These are phyloP conservation scores for Limnomonas spitsbergensis DNA, from an alignment of 139 green algal genomes.

Conservation along the genomic window DNA sequence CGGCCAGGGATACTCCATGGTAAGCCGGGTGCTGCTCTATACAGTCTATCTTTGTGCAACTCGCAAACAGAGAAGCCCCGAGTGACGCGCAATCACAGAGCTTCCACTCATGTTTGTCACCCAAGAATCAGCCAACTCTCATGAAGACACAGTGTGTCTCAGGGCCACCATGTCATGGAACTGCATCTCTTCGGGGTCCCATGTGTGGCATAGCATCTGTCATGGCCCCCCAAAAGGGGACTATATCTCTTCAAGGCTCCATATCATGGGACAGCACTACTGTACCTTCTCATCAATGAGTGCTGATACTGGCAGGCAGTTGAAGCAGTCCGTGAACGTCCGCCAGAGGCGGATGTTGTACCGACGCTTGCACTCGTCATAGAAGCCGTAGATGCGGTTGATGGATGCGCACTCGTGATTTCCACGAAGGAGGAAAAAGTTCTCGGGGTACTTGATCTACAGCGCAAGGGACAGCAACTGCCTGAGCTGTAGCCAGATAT, in stretches of 20 bases:
- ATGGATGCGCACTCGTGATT: conserved; percentile 91
- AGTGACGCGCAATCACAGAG: too few species aligned
- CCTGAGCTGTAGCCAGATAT: background rate
- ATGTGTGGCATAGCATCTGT: too few species aligned
- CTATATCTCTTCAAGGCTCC: background rate
- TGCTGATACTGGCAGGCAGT: conserved; percentile 96
- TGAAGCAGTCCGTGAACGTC: conserved; percentile 99
- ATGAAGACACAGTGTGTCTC: background rate
- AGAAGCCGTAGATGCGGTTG: conserved; percentile 99
- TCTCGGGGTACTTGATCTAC: conserved; percentile 99
- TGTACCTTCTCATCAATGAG: conserved; percentile 96
- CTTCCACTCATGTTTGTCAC: too few species aligned
- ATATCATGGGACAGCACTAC: background rate
- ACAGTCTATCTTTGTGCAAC: too few species aligned
- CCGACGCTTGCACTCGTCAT: conserved; percentile 98
- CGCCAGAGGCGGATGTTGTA: conserved; percentile 99
- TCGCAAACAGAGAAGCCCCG: too few species aligned
- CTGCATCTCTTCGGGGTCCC: too few species aligned
- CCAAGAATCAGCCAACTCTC: too few species aligned
- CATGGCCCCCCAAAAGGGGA: too few species aligned
- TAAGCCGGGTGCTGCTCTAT: too few species aligned
- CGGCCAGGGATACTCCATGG: too few species aligned
- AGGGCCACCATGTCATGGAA: background rate
- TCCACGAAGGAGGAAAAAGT: conserved; percentile 98
- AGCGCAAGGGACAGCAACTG: conserved; percentile 8